A percentile compares a stretch with the other conserved stretches of the same genome.
Conservation (phyloP, 345 rosid genomes). For the Rhizophora mangle region DNA sequence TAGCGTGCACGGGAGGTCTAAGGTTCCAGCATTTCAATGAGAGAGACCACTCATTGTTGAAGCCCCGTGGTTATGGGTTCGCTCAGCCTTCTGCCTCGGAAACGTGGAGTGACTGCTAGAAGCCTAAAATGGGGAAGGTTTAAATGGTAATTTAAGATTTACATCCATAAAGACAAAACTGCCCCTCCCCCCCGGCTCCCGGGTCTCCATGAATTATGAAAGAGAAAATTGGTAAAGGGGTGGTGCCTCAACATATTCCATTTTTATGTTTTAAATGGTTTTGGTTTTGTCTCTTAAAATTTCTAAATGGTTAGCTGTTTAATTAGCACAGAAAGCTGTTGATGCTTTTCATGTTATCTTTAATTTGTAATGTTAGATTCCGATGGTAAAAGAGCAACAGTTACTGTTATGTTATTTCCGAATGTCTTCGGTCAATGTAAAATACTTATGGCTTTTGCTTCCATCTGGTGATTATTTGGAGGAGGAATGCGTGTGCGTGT, state of each 20-base stretch:
- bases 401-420: too few relatives aligned
- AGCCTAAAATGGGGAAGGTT: neutral
- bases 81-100: slow-evolving; percentile 39
- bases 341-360: slow-evolving; percentile 8
- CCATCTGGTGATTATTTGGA: too few relatives aligned
- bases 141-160: slow-evolving; percentile 7
- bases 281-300: neutral
- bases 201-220: too few relatives aligned
- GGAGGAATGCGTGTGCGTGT: too few relatives aligned
- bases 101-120: slow-evolving; percentile 42
- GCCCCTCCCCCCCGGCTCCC: neutral
- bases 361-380: neutral
- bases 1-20: slow-evolving; percentile 46
- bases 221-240: neutral
- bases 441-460: too few relatives aligned
- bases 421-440: too few relatives aligned
- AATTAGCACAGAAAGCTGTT: neutral
- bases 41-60: slow-evolving; percentile 41
- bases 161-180: neutral
- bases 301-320: slow-evolving; percentile 9
- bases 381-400: too few relatives aligned
- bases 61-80: slow-evolving; percentile 52
- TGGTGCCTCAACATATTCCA: neutral
- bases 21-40: slow-evolving; percentile 47
- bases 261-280: neutral